These are phyloP conservation scores for Hortiboletus campestris DNA, from an alignment of 768 basidiomycete genomes.

Conservation along the genomic window DNA sequence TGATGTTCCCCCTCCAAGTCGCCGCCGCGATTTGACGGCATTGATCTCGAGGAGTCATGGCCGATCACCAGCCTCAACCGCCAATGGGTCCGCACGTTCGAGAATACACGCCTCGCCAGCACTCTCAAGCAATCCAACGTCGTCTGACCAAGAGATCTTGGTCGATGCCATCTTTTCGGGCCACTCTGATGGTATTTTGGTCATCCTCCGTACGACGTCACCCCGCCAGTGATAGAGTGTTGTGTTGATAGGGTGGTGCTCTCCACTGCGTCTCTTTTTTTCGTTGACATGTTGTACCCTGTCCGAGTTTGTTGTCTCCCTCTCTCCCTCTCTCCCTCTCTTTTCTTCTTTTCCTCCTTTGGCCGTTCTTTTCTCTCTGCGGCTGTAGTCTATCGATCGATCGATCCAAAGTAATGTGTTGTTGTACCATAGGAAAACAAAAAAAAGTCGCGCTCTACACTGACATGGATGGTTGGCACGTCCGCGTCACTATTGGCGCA, in stretches of 20 bases:
- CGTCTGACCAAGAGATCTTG: constrained; percentile 37
- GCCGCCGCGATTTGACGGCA: constrained; percentile 30
- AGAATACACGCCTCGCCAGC: constrained; percentile 5
- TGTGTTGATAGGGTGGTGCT: not conserved
- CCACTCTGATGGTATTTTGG: constrained; percentile 81
- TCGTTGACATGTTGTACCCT: not conserved
- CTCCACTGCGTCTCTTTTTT: too few relatives aligned
- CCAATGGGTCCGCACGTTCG: constrained; percentile 3
- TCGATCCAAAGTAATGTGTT: not conserved
- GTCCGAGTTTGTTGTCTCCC: not conserved
- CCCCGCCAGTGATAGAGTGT: not conserved
- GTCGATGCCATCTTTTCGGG: constrained; percentile 85
- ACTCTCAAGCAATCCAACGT: not conserved
- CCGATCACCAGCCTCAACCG: constrained; percentile 2
- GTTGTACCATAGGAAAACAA: constrained; percentile 3
- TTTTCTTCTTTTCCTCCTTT: too few relatives aligned
- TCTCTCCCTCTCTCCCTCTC: too few relatives aligned
- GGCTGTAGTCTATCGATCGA: not conserved
- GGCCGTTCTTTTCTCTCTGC: not conserved
- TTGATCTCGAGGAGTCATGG: constrained; percentile 11
- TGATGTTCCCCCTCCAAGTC: constrained; percentile 28
- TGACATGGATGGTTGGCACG: not conserved
- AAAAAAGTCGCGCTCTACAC: not conserved
- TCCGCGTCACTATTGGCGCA: too few relatives aligned
- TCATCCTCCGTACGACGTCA: constrained; percentile 61